Evolutionary conservation across 257 asterid species (phyloP), one percentile per base, ranked within the genome.

Genomic region (Solanum arcanum): DNA sequence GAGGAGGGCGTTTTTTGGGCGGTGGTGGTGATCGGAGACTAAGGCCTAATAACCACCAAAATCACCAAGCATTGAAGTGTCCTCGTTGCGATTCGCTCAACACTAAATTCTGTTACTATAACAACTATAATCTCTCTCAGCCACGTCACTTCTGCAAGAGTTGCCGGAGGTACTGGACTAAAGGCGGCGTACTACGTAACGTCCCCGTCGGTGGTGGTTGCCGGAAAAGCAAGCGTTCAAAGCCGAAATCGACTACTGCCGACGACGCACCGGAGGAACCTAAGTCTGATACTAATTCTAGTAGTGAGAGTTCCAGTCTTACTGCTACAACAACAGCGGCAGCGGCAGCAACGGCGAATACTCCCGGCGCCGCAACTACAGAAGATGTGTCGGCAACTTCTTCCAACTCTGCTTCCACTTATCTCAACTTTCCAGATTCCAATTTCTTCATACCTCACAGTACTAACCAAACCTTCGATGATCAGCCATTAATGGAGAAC

Each of bases 171-270:
- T 96, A 96, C 90, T 96, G 99, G 99, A 96, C 99, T 27, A 95
- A 95, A 90, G 98, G 99, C 88, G 99, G 99, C 78, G 96, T 96
- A 59, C 98, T 96, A 70, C 98, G 99, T 56, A 96, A 89, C 95
- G 98, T 96, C 60, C 98, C 99, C 35, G 95, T 96, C 46, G 99
- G 99, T 11, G 99, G 99, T 33, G 96, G 99, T 14, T 96, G 98
- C 94, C 93, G 99, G 86, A 96, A 96, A n/a, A 80, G 94, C 76
- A 95, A 94, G 83, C 97, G 99, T 15, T 88, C 95, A 9, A 95
- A 92, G 86, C 88, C 90, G 1, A 92, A 90, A 86, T 41, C 86
- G 46, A 35, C 73, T 72, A 83, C 64, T 60, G 18, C 92, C 5
- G 74, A 44, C 47, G 86, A 64, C 25, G 91, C 47, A 29, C 83